Evolutionary conservation across 345 rosid genomes (phyloP), one percentile per base, ranked within the genome.

Genomic region (Cardamine occulta): DNA sequence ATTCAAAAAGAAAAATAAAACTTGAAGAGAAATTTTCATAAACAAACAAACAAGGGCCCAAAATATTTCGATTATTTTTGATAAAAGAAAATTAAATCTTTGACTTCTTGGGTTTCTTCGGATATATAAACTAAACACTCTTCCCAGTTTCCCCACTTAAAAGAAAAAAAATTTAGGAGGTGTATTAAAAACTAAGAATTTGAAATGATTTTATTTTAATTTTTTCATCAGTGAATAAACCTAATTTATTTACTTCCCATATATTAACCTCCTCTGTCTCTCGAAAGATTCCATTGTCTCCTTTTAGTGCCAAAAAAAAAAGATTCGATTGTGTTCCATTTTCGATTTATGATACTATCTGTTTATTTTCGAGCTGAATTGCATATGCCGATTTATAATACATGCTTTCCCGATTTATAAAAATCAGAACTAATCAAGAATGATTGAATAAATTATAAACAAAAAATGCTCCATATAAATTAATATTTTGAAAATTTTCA

Each of bases 161-260:
- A 28, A 2, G 2, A 4, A 28, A 28, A 0, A 28, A 4, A 28
- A 26, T 3, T 28, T 28, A 28, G 31, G 31, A 28, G 31, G 31
- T 28, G 1, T 28, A 4, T 28, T 28, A 28, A 28, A 28, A 28
- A 28, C 28, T 24, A 4, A 28, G 31, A 28, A 28, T 28, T 28
- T 28, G 31, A 28, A 28, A 4, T 28, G 31, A 28, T 4, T 28
- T 28, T 4, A 26, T 26, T 26, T 26, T 26, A 3, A 2, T 28
- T 28, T 24, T 28, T 28, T 28, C 31, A 28, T 28, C 31, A 28
- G 31, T 28, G 31, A 21, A 11, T 32, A 44, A 57, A 49, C 1
- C 49, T 48, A 60, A 61, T 9, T 11, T 49, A 71, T 19, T 12
- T 49, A 28, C 31, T 51, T 61, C 69, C 52, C 53, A 62, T 51